Percentiles rank a stretch among this genome's conserved stretches.
Conservation (phyloP, 2,329 filamentous ascomycete species). For the Diaporthe citri region DNA sequence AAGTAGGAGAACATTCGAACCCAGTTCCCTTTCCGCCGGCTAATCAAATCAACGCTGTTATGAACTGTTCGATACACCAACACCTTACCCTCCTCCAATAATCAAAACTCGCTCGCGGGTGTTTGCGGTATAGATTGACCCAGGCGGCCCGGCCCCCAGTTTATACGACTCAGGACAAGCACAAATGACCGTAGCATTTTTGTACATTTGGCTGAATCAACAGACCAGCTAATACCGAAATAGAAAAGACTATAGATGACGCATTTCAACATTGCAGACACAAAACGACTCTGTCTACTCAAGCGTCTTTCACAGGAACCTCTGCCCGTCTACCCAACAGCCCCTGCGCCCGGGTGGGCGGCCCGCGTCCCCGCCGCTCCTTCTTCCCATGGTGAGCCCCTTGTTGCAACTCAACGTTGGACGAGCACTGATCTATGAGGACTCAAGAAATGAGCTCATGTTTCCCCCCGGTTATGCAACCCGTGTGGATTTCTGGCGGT, state of each 20-base stretch:
- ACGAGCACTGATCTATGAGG: not conserved
- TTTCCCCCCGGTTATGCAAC: not conserved
- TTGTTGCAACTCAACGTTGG: not conserved
- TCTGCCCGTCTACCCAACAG: constrained; percentile 21
- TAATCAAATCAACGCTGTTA: not conserved
- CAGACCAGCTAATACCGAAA: not conserved
- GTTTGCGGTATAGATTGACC: not conserved
- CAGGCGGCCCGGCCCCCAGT: not conserved
- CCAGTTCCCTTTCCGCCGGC: too few species aligned
- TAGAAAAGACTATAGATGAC: not conserved
- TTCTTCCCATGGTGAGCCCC: not conserved
- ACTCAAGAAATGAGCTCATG: too few species aligned
- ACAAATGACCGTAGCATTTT: not conserved
- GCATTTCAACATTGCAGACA: not conserved
- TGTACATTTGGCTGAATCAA: not conserved
- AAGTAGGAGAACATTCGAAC: not conserved
- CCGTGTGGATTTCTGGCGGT: not conserved
- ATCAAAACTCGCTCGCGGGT: not conserved
- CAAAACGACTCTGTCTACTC: not conserved
- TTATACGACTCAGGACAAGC: not conserved
- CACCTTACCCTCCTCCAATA: too few species aligned
- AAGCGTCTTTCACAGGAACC: not conserved
- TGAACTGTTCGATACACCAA: too few species aligned
- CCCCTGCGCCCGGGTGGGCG: not conserved
- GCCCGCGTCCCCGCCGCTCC: constrained; percentile 2